Conservation (phyloP, 805 yeast species). For the Komagataella kurtzmanii region DNA sequence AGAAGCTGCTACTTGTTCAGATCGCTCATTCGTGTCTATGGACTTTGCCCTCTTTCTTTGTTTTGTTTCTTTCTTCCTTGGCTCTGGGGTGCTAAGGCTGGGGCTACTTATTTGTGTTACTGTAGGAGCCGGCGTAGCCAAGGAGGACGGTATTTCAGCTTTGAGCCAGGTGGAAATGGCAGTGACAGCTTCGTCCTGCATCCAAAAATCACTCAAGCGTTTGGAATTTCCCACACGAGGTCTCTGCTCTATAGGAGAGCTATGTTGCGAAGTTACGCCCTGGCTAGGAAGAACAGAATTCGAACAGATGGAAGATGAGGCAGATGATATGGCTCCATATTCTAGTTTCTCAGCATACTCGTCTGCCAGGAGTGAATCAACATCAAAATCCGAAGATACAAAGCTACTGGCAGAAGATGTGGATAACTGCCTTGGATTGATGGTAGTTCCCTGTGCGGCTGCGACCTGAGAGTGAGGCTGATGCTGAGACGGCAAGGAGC, state of each 20-base stretch:
- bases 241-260: neutral
- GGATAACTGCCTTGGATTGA: neutral
- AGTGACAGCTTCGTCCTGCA: slow-evolving; percentile 13
- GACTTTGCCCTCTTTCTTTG: neutral
- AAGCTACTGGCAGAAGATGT: neutral
- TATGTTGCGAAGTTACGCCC: neutral
- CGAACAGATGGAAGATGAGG: neutral
- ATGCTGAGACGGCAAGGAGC: neutral
- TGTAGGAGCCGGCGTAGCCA: neutral
- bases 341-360: neutral
- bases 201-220: slow-evolving; percentile 8
- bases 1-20: neutral
- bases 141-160: slow-evolving; percentile 2
- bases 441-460: neutral
- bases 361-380: neutral
- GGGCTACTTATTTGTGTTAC: neutral
- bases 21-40: neutral
- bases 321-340: neutral
- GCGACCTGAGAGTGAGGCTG: neutral
- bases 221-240: neutral
- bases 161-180: slow-evolving; percentile 14
- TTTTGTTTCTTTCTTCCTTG: neutral
- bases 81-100: neutral
- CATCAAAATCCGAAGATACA: neutral
- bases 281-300: neutral